Conservation (phyloP, 2,329 filamentous ascomycete species). For the Mycosphaerella sp. region DNA sequence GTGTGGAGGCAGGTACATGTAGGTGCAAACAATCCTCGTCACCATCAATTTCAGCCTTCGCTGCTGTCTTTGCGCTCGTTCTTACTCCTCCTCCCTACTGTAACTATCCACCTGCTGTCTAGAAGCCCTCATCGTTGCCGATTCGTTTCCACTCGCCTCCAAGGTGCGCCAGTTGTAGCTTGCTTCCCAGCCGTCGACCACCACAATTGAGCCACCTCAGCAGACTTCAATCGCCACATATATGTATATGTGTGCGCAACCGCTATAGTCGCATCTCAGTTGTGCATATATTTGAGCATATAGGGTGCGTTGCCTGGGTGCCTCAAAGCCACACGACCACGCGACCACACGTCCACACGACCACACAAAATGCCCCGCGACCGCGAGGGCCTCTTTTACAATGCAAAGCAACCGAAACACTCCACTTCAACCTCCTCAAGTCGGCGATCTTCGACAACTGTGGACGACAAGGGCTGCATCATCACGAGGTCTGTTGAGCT, state of each 20-base stretch:
- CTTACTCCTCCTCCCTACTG: too few relatives aligned
- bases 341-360: too few relatives aligned
- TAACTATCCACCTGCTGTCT: too few relatives aligned
- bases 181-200: background rate
- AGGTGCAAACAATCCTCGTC: background rate
- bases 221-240: background rate
- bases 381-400: constrained; percentile 15
- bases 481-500: constrained; percentile 8
- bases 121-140: too few relatives aligned
- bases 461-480: constrained; percentile 19
- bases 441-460: constrained; percentile 15
- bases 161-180: too few relatives aligned
- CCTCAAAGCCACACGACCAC: background rate
- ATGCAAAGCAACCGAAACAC: constrained; percentile 12
- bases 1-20: too few relatives aligned
- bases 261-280: constrained; percentile 3
- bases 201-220: background rate
- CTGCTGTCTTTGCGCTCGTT: background rate
- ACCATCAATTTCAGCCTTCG: background rate
- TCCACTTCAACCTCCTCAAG: constrained; percentile 8
- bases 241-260: background rate
- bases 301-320: background rate
- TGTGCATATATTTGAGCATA: constrained; percentile 1
- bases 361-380: background rate
- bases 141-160: background rate